Evolutionary conservation across 331 rosid species (phyloP).

Genomic region (Spiraea crenata): DNA sequence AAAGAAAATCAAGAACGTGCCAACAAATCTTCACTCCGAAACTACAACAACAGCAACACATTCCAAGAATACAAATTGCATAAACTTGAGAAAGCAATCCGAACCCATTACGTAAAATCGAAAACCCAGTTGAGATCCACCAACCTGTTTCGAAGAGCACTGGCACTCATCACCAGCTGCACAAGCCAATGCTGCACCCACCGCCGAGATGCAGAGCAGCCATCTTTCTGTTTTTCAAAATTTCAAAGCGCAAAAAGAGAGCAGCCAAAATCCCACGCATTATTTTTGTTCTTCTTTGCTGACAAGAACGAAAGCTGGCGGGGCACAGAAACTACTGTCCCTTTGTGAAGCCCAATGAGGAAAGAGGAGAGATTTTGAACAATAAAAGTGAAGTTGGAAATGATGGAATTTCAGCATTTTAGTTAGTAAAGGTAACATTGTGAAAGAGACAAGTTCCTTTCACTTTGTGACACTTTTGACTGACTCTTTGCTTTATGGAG

Average conservation of each 20-base stretch:
- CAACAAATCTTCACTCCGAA: neutral
- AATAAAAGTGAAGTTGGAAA: neutral
- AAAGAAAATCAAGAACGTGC: slow-evolving; percentile 7
- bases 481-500: neutral
- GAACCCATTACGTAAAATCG: slow-evolving; percentile 11
- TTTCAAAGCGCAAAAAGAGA: slow-evolving; percentile 10
- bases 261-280: slow-evolving; percentile 38
- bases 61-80: neutral
- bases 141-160: slow-evolving; percentile 17
- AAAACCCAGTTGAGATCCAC: slow-evolving; percentile 16
- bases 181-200: slow-evolving; percentile 9
- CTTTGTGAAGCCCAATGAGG: slow-evolving; percentile 33
- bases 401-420: neutral
- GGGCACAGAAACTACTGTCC: slow-evolving; percentile 34
- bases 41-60: neutral
- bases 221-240: slow-evolving; percentile 2
- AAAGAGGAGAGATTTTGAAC: slow-evolving; percentile 17
- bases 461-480: slow-evolving; percentile 43
- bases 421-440: slow-evolving; percentile 24
- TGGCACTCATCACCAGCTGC: slow-evolving; percentile 14
- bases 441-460: slow-evolving; percentile 50
- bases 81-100: slow-evolving; percentile 6
- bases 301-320: slow-evolving; percentile 51
- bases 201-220: slow-evolving; percentile 2
- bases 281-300: slow-evolving; percentile 15